Evolutionary conservation across 768 basidiomycete genomes (phyloP), one percentile per base, ranked within the genome.

Genomic region (Trametes maxima): DNA sequence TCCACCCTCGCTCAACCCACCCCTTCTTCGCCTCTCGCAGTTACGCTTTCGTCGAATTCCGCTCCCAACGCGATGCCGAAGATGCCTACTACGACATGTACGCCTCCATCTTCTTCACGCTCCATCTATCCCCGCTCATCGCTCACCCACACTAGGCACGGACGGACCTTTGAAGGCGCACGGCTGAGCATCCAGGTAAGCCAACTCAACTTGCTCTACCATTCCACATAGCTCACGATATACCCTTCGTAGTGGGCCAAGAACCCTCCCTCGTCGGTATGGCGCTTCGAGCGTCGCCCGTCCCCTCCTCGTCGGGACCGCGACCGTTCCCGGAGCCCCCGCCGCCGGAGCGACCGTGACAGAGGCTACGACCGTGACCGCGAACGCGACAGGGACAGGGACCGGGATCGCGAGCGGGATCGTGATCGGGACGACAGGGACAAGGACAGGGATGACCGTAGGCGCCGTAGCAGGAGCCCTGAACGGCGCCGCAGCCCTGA

Each of bases 11-110:
- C 86, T 87, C 85, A 85, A 85, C 79, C 68, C 22, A 76, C 74
- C 78, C 76, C 45, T 62, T 67, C 67, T 65, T 68, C 72, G 76
- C 73, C 76, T 73, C 46, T 75, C 79, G 79, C 79, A 92, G 91
- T 78, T 93, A 91, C 74, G 91, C 90, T 59, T 93, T 93, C 74
- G 85, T 93, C 71, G 90, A 93, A 73, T 93, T 92, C 70, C 86
- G 88, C 71, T 85, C 84, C 69, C 80, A 82, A 49, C 85, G 87
- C 43, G 89, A 92, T 69, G 90, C 90, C 19, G 90, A 92, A 69
- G 89, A 90, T 65, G 90, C 90, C 28, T 92, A 91, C 74, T 85
- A 89, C 70, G 89, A 91, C 61, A 92, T 92, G 90, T 92, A 72
- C 62, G 87, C 76, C 40, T 2, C 22, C 43, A 13, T 13, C 13